A percentile compares a stretch with the other conserved stretches of the same genome.
These are phyloP conservation scores for Chernovozyma sophiae-reginae DNA, from an alignment of 1,139 yeast genomes.

Conservation along the genomic window DNA sequence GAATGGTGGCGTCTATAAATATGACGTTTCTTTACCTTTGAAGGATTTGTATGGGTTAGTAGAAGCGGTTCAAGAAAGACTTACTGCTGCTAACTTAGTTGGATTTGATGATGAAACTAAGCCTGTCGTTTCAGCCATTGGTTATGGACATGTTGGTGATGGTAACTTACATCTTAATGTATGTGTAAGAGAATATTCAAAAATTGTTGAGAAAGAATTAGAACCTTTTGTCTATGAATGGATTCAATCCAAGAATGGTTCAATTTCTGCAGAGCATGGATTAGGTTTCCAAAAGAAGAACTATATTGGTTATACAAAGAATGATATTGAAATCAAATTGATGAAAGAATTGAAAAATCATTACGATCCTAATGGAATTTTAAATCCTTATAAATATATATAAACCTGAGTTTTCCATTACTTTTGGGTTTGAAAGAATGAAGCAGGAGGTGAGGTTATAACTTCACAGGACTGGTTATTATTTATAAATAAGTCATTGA, in stretches of 20 bases:
- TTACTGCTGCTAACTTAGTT: slow-evolving; percentile 54
- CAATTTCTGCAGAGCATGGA: slow-evolving; percentile 96
- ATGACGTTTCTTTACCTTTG: slow-evolving; percentile 89
- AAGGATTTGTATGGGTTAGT: slow-evolving; percentile 76
- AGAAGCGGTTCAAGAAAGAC: slow-evolving; percentile 59
- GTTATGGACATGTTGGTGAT: slow-evolving; percentile 96
- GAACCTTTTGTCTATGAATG: slow-evolving; percentile 96
- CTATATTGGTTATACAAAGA: slow-evolving; percentile 80
- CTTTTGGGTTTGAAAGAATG: too few species aligned
- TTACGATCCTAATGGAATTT: slow-evolving; percentile 84
- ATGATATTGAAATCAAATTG: slow-evolving; percentile 59
- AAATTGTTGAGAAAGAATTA: slow-evolving; percentile 67
- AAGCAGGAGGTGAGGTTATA: too few species aligned
- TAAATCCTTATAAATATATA: slow-evolving; percentile 90
- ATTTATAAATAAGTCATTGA: neutral
- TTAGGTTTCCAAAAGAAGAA: slow-evolving; percentile 93
- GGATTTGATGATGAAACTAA: slow-evolving; percentile 59
- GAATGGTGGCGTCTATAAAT: slow-evolving; percentile 93
- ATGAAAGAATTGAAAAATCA: slow-evolving; percentile 74
- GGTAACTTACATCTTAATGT: slow-evolving; percentile 93
- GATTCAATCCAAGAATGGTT: slow-evolving; percentile 70
- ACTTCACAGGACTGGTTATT: too few species aligned
- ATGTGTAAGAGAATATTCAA: slow-evolving; percentile 77
- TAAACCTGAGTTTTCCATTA: too few species aligned
- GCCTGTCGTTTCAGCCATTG: slow-evolving; percentile 85